Conservation (phyloP, 345 rosid species). For the Acer campestre region DNA sequence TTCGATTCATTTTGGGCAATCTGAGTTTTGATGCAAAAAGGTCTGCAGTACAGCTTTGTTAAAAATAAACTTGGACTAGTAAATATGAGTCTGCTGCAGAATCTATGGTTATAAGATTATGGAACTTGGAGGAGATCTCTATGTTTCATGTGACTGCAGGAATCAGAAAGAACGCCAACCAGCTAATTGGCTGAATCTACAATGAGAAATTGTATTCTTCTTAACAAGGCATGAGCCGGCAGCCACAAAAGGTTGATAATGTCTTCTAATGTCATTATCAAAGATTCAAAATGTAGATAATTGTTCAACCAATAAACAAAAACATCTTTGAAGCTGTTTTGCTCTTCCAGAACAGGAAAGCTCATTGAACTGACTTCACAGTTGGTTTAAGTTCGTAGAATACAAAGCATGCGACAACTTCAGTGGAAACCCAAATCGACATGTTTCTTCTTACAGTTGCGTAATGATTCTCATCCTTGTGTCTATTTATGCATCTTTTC, state of each 20-base stretch:
- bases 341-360: background rate
- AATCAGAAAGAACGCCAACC: slow-evolving; percentile 3
- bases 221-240: slow-evolving; percentile 37
- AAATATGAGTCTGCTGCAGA: background rate
- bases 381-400: background rate
- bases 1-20: slow-evolving; percentile 34
- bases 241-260: background rate
- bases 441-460: background rate
- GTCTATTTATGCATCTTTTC: background rate
- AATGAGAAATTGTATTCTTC: slow-evolving; percentile 28
- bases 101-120: slow-evolving; percentile 21
- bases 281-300: slow-evolving; percentile 1
- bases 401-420: background rate
- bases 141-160: slow-evolving; percentile 27
- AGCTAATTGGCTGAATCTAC: slow-evolving; percentile 40
- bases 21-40: slow-evolving; percentile 17
- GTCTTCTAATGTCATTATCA: slow-evolving; percentile 9
- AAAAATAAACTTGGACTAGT: background rate
- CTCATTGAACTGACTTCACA: background rate
- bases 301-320: background rate
- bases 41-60: slow-evolving; percentile 8
- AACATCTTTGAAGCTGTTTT: background rate
- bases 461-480: background rate
- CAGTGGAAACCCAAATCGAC: background rate
- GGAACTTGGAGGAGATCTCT: slow-evolving; percentile 30